Conservation (phyloP, 1,139 yeast species). For the Magnusiomyces sp. region DNA sequence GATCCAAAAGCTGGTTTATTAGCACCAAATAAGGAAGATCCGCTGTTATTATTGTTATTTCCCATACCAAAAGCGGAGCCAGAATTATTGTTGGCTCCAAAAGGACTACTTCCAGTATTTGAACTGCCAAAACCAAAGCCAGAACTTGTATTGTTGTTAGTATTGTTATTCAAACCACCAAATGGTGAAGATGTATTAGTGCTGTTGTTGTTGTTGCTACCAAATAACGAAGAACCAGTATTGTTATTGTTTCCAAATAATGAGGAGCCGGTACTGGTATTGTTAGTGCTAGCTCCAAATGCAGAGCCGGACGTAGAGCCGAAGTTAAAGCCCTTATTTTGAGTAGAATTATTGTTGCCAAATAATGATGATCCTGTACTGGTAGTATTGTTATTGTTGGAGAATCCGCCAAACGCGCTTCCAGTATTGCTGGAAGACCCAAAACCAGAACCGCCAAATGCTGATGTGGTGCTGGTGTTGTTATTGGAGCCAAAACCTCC, state of each 20-base stretch:
- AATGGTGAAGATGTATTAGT: conserved; percentile 7
- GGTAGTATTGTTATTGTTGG: conserved; percentile 4
- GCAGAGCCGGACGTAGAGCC: conserved; percentile 8
- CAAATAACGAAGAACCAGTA: conserved; percentile 1
- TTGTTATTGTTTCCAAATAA: conserved; percentile 6
- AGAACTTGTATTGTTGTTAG: not conserved
- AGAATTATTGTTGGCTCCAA: conserved; percentile 8
- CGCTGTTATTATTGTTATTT: conserved; percentile 10
- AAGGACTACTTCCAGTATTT: conserved; percentile 4
- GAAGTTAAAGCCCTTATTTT: conserved; percentile 1
- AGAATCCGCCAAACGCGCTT: conserved; percentile 6
- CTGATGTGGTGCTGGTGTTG: conserved; percentile 1
- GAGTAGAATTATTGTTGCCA: no score
- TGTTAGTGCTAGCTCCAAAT: conserved; percentile 18
- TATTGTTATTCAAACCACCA: conserved; percentile 6
- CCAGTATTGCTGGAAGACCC: not conserved
- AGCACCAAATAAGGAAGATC: conserved; percentile 29
- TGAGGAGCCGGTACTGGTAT: conserved; percentile 10
- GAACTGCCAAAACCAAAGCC: conserved; percentile 7
- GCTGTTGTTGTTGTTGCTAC: conserved; percentile 3
- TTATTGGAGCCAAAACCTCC: conserved; percentile 9
- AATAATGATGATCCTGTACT: no score
- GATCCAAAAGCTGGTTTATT: conserved; percentile 21
- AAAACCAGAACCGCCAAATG: conserved; percentile 1
- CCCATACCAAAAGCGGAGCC: conserved; percentile 20